Conservation (phyloP, 192 early-diverging fungal genomes). For the Diversispora eburnea region DNA sequence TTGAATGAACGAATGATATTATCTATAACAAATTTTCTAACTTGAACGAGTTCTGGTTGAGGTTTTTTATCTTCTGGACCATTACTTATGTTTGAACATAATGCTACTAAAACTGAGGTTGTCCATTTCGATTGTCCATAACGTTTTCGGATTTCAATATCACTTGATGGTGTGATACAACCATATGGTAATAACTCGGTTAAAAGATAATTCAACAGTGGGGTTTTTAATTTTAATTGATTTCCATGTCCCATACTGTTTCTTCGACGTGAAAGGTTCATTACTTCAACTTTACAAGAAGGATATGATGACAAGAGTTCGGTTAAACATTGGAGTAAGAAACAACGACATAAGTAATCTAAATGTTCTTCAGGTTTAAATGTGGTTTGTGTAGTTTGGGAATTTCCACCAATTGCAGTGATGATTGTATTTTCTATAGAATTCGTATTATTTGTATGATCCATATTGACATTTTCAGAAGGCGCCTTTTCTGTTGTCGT, state of each 20-base stretch:
- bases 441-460: conserved; percentile 4
- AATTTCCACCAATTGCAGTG: background rate
- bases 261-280: conserved; percentile 53
- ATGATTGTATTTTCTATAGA: background rate
- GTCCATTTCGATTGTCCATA: conserved; percentile 67
- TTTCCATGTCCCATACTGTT: conserved; percentile 31
- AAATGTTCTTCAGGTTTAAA: conserved; percentile 30
- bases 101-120: conserved; percentile 58
- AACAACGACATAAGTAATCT: conserved; percentile 49
- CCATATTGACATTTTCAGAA: background rate
- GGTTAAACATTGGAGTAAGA: conserved; percentile 79
- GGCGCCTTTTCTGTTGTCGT: background rate
- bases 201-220: conserved; percentile 59
- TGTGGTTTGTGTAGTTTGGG: conserved; percentile 11
- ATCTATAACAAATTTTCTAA: conserved; percentile 67
- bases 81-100: conserved; percentile 46
- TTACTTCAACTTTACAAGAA: conserved; percentile 69
- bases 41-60: conserved; percentile 55
- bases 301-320: conserved; percentile 88
- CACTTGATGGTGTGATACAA: conserved; percentile 39
- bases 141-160: conserved; percentile 51
- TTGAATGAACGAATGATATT: conserved; percentile 59
- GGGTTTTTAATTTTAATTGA: conserved; percentile 37
- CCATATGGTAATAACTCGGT: conserved; percentile 65
- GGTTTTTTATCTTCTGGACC: conserved; percentile 49